A percentile compares a stretch with the other conserved stretches of the same genome.
Evolutionary conservation across 805 yeast genomes (phyloP).

Genomic region (Zygotorulaspora sp.): DNA sequence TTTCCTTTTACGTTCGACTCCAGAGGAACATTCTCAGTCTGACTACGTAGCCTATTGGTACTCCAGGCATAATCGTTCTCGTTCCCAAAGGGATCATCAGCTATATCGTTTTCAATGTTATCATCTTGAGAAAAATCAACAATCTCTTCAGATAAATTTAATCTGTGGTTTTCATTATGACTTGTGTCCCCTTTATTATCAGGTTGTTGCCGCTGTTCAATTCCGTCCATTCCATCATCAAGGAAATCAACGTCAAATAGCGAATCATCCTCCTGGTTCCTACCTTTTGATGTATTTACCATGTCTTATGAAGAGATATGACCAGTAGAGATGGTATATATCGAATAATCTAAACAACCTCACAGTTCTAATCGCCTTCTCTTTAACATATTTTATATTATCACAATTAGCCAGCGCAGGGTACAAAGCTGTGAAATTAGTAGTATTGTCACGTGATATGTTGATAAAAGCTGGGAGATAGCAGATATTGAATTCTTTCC

Average conservation of each 20-base stretch:
- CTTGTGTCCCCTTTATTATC: slow-evolving; percentile 3
- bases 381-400: no score
- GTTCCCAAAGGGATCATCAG: slow-evolving; percentile 28
- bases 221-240: slow-evolving; percentile 18
- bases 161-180: slow-evolving; percentile 11
- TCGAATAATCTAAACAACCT: no score
- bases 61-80: slow-evolving; percentile 18
- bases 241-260: slow-evolving; percentile 40
- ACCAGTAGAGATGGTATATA: no score
- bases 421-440: no score
- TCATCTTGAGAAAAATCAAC: slow-evolving; percentile 34
- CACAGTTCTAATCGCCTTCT: no score
- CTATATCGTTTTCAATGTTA: slow-evolving; percentile 37
- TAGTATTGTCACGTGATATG: no score
- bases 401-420: no score
- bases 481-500: no score
- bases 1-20: slow-evolving; percentile 9
- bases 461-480: no score
- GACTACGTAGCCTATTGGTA: slow-evolving; percentile 9
- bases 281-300: slow-evolving; percentile 6
- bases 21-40: slow-evolving; percentile 14
- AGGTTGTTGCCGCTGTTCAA: slow-evolving; percentile 10
- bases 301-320: no score
- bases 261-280: slow-evolving; percentile 27
- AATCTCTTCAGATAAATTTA: slow-evolving; percentile 32